Evolutionary conservation across 179 eudicot species (phyloP).

Genomic region (Silene noctiflora): DNA sequence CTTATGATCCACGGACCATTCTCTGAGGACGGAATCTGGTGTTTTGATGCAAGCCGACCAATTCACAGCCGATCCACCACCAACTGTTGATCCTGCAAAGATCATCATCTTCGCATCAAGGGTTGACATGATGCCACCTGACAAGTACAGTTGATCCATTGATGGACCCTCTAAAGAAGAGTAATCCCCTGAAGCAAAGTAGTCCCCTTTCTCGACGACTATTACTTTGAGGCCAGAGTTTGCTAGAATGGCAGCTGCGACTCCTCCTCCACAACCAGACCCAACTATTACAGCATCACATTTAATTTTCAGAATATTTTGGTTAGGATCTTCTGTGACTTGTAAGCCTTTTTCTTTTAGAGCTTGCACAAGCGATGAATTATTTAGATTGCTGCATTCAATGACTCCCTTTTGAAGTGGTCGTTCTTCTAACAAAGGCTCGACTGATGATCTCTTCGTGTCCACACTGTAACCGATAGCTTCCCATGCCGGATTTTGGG

Average conservation of each 20-base stretch:
- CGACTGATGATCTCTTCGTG: constrained; percentile 18
- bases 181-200: constrained; percentile 44
- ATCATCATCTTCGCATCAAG: constrained; percentile 47
- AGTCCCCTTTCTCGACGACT: constrained; percentile 61
- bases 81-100: constrained; percentile 62
- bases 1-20: constrained; percentile 47
- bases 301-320: constrained; percentile 40
- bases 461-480: constrained; percentile 48
- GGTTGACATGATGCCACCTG: constrained; percentile 47
- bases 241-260: constrained; percentile 55
- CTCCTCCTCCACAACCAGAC: constrained; percentile 74
- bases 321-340: constrained; percentile 23
- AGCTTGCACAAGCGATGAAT: constrained; percentile 31
- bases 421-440: constrained; percentile 21
- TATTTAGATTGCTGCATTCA: constrained; percentile 38
- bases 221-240: constrained; percentile 45
- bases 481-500: constrained; percentile 55
- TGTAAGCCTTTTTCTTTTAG: constrained; percentile 29
- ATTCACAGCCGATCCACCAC: constrained; percentile 76
- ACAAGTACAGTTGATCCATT: constrained; percentile 41
- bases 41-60: constrained; percentile 70
- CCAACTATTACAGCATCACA: constrained; percentile 64
- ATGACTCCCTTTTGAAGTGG: constrained; percentile 50
- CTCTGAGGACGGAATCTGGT: constrained; percentile 46
- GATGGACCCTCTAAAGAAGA: constrained; percentile 62